Base-by-base conservation (phyloP, 2,329 filamentous ascomycete genomes). In the Calonectria ilicicola region DNA sequence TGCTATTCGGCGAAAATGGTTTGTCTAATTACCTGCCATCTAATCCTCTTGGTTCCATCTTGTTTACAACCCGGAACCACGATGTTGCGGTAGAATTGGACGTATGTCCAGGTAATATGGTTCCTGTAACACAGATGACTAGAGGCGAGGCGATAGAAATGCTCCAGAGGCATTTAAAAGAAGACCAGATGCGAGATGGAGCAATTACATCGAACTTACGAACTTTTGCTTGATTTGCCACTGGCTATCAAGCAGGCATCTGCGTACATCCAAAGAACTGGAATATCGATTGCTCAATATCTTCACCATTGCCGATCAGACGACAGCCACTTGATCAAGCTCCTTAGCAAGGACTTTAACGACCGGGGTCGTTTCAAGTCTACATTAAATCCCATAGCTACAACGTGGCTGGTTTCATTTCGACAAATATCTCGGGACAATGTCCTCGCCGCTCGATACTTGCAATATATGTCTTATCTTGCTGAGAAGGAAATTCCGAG, bases 171-270 rank as follows among this genome's bases (percentile, higher is more conserved):
- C 64, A 67, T 2, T 40, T 81, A 4, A 65, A 75, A 2, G 60
- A 75, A 4, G 27, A 64, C 9, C 77, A 81, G 51, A 75, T 74
- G 17, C 62, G 65, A 9, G 72, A 82, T 69, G 21, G 27, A 1
- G 56, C 69, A 62, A 75, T 65, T 21, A 75, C 67, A 7, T 38
- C 66, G 23, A 63, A 71, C 17, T 66, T 86, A 42, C n/a, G n/a
- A n/a, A n/a, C n/a, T n/a, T n/a, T n/a, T n/a, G n/a, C 75, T 87
- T 2, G 58, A 80, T 53, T 73, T 85, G 3, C 83, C 83, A 0
- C 77, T 86, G 1, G 84, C 83, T 3, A 82, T 85, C 44, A 77
- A 69, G 38, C 83, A 85, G 58, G 83, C 83, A 21, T 79, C 81
- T 3, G 78, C 80, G 10, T 86, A 80, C 65, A 82, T 87, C 65